Evolutionary conservation across 352 stramenopile genomes (phyloP), one percentile per base, ranked within the genome.

Genomic region (Phytophthora aleatoria): DNA sequence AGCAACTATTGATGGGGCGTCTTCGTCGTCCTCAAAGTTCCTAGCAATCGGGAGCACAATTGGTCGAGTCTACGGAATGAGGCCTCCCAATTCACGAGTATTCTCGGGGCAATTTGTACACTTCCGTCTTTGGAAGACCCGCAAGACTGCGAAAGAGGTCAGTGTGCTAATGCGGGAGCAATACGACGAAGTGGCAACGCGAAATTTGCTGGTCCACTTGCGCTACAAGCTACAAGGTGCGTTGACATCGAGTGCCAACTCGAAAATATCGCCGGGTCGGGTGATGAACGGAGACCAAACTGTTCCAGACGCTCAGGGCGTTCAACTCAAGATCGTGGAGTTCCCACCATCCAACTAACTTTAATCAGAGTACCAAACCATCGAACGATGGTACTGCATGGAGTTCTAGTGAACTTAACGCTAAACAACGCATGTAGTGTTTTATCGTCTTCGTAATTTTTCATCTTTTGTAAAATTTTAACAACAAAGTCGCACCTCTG

Each of bases 31-130:
- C 5, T 62, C 56, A 2, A 56, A 59, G 16, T 51, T 82, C 15
- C 51, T 82, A 9, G 61, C 71, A 16, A 38, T 82, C 9, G 74
- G 71, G 5, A 70, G 61, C 27, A 73, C 64, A 41, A 36, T 82
- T 9, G 71, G 56, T 12, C 74, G 58, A 1, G 59, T 71, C 1
- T 38, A 71, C 13, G 35, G 43, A 1, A 65, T 56, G 28, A 60
- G 7, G 4, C 15, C 42, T 16, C 57, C 50, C 4, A 55, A 66
- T 42, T 70, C 39, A 1, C 44, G 10, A 36, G 47, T 39, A 3
- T 77, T 77, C 31, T 71, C 55, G 3, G 69, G 69, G 0, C 69
- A 77, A 41, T 24, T 77, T 26, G 69, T 61, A 2, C 69, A 69
- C 10, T 77, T 77, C 26, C 64, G 64, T 1, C 20, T 77, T 3